phyloP scores from a whole-genome alignment of 2,329 filamentous ascomycete genomes.

The Aspergillus novoparasiticus region DNA sequence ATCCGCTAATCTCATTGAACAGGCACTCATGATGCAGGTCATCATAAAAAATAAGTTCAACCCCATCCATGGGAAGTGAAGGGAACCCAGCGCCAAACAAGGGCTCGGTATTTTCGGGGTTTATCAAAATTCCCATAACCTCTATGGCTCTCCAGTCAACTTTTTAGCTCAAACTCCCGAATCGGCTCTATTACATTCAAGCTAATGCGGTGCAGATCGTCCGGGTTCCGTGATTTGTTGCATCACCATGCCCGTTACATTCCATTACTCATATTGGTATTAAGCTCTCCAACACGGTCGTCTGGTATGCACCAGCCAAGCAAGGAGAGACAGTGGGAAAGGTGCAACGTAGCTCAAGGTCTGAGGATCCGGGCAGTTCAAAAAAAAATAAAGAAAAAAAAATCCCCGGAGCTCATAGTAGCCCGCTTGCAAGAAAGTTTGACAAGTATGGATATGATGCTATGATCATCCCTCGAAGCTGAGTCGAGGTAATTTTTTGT shows the following conservation, averaged over 20 bases:
- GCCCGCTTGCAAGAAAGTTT: background rate
- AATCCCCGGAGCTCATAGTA: background rate
- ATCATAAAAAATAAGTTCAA: background rate
- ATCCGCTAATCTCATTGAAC: background rate
- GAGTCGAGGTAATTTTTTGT: background rate
- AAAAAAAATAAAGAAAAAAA: background rate
- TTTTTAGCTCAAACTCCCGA: background rate
- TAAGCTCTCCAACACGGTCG: constrained; percentile 16
- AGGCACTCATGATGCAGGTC: background rate
- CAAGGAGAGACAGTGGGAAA: constrained; percentile 17
- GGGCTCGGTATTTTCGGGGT: constrained; percentile 5
- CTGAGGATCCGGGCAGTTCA: background rate
- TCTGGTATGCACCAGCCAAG: constrained; percentile 21
- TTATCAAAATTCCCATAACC: background rate
- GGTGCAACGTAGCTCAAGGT: constrained; percentile 1
- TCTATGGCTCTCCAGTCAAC: background rate
- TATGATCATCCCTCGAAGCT: background rate
- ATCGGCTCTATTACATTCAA: background rate
- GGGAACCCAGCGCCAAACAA: constrained; percentile 3
- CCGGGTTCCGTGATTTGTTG: constrained; percentile 7
- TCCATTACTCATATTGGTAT: constrained; percentile 18
- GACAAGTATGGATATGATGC: background rate
- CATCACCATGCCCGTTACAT: constrained; percentile 13
- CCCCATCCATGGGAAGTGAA: background rate
- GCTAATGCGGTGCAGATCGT: background rate